Percentiles rank a stretch among this genome's conserved stretches.
These are phyloP conservation scores for Leccinellum albellum DNA, from an alignment of 768 basidiomycete species.

Conservation along the genomic window DNA sequence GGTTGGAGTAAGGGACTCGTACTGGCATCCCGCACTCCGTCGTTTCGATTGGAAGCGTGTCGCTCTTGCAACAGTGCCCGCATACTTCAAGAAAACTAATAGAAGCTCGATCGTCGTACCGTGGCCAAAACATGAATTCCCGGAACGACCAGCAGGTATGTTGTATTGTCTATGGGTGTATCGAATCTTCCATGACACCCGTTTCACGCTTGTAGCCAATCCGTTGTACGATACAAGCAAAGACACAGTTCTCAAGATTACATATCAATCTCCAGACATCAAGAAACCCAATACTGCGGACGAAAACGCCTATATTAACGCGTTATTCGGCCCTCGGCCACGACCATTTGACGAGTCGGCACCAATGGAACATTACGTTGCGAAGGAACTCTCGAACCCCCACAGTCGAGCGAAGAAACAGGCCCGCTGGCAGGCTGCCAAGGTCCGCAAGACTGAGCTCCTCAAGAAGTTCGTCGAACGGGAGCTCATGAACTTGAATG, in stretches of 20 bases:
- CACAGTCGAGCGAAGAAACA: slow-evolving; percentile 82
- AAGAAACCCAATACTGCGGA: slow-evolving; percentile 35
- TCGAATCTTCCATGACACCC: slow-evolving; percentile 7
- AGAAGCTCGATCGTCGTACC: slow-evolving; percentile 46
- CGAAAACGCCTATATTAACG: slow-evolving; percentile 60
- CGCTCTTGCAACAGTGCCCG: slow-evolving; percentile 63
- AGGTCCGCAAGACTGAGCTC: slow-evolving; percentile 44
- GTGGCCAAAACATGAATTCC: slow-evolving; percentile 60
- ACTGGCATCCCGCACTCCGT: slow-evolving; percentile 52
- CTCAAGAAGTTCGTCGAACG: slow-evolving; percentile 51
- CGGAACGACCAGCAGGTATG: slow-evolving; percentile 33
- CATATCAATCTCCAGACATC: slow-evolving; percentile 61
- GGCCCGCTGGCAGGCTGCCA: slow-evolving; percentile 64
- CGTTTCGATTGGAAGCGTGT: slow-evolving; percentile 73
- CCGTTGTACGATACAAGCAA: slow-evolving; percentile 59
- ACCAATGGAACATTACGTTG: slow-evolving; percentile 64
- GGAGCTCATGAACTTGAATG: slow-evolving; percentile 54
- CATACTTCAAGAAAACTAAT: slow-evolving; percentile 37
- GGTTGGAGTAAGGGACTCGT: slow-evolving; percentile 54
- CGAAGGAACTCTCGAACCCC: slow-evolving; percentile 74
- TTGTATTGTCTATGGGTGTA: background rate
- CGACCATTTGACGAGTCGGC: slow-evolving; percentile 46
- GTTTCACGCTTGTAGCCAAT: slow-evolving; percentile 22
- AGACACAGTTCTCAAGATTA: slow-evolving; percentile 61
- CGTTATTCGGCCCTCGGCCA: slow-evolving; percentile 39